These are phyloP conservation scores for Cyberlindnera americana DNA, from an alignment of 805 yeast genomes.

Conservation along the genomic window DNA sequence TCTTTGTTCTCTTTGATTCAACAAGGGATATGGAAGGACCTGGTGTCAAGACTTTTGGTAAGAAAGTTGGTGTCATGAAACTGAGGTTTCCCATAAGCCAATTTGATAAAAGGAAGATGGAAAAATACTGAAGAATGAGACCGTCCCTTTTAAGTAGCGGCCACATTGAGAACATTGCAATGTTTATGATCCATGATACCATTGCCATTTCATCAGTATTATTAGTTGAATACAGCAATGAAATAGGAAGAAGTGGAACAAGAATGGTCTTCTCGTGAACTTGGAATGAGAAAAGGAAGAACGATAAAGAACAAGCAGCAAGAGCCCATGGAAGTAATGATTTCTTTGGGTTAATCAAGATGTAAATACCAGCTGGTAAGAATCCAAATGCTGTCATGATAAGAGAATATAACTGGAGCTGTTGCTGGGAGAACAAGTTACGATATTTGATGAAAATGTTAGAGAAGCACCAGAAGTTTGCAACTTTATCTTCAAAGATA, in stretches of 20 bases:
- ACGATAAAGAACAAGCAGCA: slow-evolving; percentile 80
- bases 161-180: slow-evolving; percentile 81
- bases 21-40: slow-evolving; percentile 40
- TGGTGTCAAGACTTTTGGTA: slow-evolving; percentile 40
- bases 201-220: slow-evolving; percentile 62
- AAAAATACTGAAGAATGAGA: slow-evolving; percentile 66
- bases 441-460: slow-evolving; percentile 75
- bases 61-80: slow-evolving; percentile 44
- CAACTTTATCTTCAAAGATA: slow-evolving; percentile 94
- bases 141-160: slow-evolving; percentile 81
- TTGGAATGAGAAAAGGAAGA: slow-evolving; percentile 87
- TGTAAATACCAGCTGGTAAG: slow-evolving; percentile 51
- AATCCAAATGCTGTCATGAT: slow-evolving; percentile 49
- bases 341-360: slow-evolving; percentile 50
- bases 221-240: slow-evolving; percentile 53
- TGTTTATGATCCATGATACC: slow-evolving; percentile 83
- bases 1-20: slow-evolving; percentile 31
- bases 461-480: slow-evolving; percentile 96
- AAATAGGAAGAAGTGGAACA: slow-evolving; percentile 82
- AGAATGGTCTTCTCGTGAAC: slow-evolving; percentile 94
- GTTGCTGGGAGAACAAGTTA: slow-evolving; percentile 44
- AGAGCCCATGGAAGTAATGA: slow-evolving; percentile 65
- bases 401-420: slow-evolving; percentile 59
- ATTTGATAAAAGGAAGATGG: slow-evolving; percentile 59
- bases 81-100: slow-evolving; percentile 73